Evolutionary conservation across 176 grass and related monocot species (phyloP), one percentile per base, ranked within the genome.

Genomic region (Themeda triandra): DNA sequence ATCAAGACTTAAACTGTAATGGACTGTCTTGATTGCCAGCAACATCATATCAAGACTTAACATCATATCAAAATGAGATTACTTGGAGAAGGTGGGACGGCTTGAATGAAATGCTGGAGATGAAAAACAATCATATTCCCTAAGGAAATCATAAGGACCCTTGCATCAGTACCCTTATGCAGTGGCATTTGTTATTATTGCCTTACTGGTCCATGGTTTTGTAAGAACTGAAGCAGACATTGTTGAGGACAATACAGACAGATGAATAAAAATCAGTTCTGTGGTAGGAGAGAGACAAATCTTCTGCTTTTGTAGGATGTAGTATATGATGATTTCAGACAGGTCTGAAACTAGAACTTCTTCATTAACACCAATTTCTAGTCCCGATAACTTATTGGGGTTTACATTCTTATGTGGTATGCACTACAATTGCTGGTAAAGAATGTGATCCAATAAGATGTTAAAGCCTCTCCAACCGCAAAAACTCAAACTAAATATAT

Each of bases 401-500:
- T 14, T 25, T 28, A 63, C 42, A 33, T 21, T 9, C 5, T 5
- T 59, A 29, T 2, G 27, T 4, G 17, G 15, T 40, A 73, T 56
- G 15, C 13, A 46, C 42, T 27, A 23, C 24, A n/a, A 72, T 17
- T 60, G 23, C 35, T 36, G 15, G 48, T 66, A 25, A 69, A 80
- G n/a, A 89, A 68, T 46, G 30, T 19, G 21, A 30, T 21, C 46
- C n/a, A 40, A 41, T 40, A 23, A 10, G 23, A 68, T 76, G 19
- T 13, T 29, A 66, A 69, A 32, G 23, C 6, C 32, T 69, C 41
- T 30, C 0, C 25, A 64, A 64, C 27, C 60, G 23, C 29, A 73
- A 54, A 6, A 58, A 70, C 24, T 65, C 68, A 80, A 86, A 87
- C 45, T 48, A 87, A 68, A 66, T 76, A 77, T 3, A 83, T 69